A percentile compares a stretch with the other conserved stretches of the same genome.
Evolutionary conservation across 176 grass and related monocot genomes (phyloP).

Genomic region (Pontederia crassipes): DNA sequence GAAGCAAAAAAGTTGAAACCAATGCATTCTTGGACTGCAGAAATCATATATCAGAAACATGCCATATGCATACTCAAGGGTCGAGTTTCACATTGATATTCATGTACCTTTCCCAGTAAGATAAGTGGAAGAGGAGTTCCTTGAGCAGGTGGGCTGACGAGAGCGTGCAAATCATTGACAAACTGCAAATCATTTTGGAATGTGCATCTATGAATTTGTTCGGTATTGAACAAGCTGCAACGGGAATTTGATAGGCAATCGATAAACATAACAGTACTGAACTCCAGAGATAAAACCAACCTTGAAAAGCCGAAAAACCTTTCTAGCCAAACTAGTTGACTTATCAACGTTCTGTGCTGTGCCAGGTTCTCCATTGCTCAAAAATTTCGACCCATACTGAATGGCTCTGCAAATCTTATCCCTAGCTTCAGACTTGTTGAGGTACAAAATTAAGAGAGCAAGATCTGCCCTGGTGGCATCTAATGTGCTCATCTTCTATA

Average conservation of each 20-base stretch:
- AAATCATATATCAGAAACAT: conserved; percentile 3
- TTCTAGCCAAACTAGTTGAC: conserved; percentile 64
- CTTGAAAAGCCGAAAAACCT: conserved; percentile 76
- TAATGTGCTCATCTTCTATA: conserved; percentile 29
- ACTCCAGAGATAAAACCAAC: conserved; percentile 7
- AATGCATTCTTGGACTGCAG: conserved; percentile 79
- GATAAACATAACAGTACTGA: no score
- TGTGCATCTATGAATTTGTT: no score
- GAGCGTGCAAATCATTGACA: conserved; percentile 73
- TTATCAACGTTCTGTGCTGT: conserved; percentile 57
- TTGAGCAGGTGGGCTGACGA: conserved; percentile 65
- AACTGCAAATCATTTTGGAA: conserved; percentile 33
- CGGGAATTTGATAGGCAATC: no score
- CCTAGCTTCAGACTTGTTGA: conserved; percentile 78
- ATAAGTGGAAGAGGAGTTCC: conserved; percentile 83
- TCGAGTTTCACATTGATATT: conserved; percentile 5
- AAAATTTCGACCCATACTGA: conserved; percentile 76
- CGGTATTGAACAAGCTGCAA: no score
- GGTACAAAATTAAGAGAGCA: conserved; percentile 51
- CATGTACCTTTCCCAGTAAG: conserved; percentile 75
- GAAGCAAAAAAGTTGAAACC: conserved; percentile 79
- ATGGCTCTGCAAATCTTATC: conserved; percentile 87
- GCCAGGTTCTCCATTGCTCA: conserved; percentile 75
- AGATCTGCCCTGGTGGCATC: conserved; percentile 59
- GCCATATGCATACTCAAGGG: background rate